These are phyloP conservation scores for Hemileia vastatrix DNA, from an alignment of 1,284 basidiomycete species.

Conservation along the genomic window DNA sequence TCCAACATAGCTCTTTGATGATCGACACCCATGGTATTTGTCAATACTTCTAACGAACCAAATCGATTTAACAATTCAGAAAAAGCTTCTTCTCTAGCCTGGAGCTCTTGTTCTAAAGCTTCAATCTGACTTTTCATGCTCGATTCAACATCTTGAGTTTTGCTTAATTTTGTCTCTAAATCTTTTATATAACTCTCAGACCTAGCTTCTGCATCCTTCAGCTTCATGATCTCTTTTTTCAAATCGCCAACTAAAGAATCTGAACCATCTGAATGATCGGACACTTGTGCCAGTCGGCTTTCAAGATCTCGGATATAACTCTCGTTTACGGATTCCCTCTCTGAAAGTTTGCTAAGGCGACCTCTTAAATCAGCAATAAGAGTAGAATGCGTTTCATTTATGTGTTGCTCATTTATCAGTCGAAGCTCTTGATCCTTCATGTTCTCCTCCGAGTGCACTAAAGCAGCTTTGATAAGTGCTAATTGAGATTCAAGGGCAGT, in stretches of 20 bases:
- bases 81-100: slow-evolving; percentile 57
- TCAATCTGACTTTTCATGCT: slow-evolving; percentile 62
- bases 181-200: slow-evolving; percentile 76
- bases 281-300: slow-evolving; percentile 69
- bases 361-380: slow-evolving; percentile 67
- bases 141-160: slow-evolving; percentile 65
- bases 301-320: slow-evolving; percentile 87
- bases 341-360: slow-evolving; percentile 68
- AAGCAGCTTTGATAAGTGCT: slow-evolving; percentile 73
- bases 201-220: slow-evolving; percentile 64
- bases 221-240: slow-evolving; percentile 66
- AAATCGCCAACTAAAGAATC: slow-evolving; percentile 69
- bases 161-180: slow-evolving; percentile 68
- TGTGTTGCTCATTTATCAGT: slow-evolving; percentile 51
- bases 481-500: slow-evolving; percentile 88
- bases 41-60: slow-evolving; percentile 58
- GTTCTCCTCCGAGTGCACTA: slow-evolving; percentile 79
- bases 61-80: slow-evolving; percentile 49
- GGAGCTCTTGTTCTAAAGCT: slow-evolving; percentile 64
- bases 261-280: slow-evolving; percentile 65
- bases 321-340: slow-evolving; percentile 83
- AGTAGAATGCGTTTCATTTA: slow-evolving; percentile 66
- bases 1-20: slow-evolving; percentile 46
- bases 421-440: slow-evolving; percentile 73
- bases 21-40: slow-evolving; percentile 47